phyloP scores from a whole-genome alignment of 202 grass and related monocot species.

The Bolboschoenoplectus hybrid region DNA sequence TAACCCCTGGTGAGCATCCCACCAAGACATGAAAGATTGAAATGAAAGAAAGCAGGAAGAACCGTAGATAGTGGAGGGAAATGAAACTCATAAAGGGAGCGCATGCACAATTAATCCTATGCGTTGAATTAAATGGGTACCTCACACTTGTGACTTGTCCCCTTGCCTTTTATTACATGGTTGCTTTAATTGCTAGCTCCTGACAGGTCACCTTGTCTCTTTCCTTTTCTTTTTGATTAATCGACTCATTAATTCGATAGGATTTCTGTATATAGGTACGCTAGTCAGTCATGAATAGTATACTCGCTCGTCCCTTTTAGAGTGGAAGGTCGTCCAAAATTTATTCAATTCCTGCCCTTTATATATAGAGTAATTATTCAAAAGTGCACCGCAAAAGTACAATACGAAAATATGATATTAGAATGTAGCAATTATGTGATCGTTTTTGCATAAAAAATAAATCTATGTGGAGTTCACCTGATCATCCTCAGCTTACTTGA shows the following conservation, averaged over 20 bases:
- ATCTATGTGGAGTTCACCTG: background rate
- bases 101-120: background rate
- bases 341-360: background rate
- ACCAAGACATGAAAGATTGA: background rate
- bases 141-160: background rate
- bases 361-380: background rate
- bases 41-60: background rate
- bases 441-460: background rate
- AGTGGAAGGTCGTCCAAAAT: background rate
- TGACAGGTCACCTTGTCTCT: background rate
- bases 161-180: background rate
- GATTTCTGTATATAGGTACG: background rate
- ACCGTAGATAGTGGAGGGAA: background rate
- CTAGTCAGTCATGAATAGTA: background rate
- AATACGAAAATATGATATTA: background rate
- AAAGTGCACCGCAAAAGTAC: background rate
- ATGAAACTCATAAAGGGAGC: constrained; percentile 7
- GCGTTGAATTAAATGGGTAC: background rate
- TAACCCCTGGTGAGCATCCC: constrained; percentile 1
- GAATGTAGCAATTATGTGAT: background rate
- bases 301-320: background rate
- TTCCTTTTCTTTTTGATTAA: background rate
- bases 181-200: background rate
- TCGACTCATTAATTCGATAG: background rate
- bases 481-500: background rate